Conservation (phyloP, 2,329 filamentous ascomycete genomes). For the Xylaria sp. region DNA sequence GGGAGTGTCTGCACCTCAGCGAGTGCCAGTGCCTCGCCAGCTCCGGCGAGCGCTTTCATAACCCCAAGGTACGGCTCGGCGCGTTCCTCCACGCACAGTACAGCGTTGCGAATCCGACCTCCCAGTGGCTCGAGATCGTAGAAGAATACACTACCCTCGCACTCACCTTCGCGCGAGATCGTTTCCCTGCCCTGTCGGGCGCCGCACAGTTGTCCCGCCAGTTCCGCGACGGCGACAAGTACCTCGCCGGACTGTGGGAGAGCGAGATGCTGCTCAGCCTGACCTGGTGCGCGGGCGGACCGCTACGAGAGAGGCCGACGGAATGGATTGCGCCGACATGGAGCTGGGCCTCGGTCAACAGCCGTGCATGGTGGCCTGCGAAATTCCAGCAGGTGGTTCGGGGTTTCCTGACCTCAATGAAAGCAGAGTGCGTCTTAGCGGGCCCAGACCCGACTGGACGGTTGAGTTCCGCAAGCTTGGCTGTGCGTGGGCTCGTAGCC, state of each 20-base stretch:
- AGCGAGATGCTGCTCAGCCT: background rate
- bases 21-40: slow-evolving; percentile 1
- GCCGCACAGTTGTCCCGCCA: background rate
- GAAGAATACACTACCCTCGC: slow-evolving; percentile 1
- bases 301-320: background rate
- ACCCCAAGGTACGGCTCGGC: background rate
- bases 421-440: background rate
- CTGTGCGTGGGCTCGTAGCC: background rate
- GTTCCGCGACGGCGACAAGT: background rate
- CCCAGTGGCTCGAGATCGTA: background rate
- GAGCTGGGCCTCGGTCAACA: background rate
- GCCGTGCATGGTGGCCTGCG: background rate
- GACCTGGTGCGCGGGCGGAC: background rate
- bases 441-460: background rate
- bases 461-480: background rate
- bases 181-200: background rate
- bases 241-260: background rate
- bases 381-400: background rate
- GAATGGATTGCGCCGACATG: background rate
- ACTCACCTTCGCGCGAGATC: background rate
- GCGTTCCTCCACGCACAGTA: slow-evolving; percentile 1
- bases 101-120: background rate
- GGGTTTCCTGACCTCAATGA: background rate
- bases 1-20: background rate
- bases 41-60: background rate